Conservation (phyloP, 805 yeast species). For the Wickerhamomyces bovis region DNA sequence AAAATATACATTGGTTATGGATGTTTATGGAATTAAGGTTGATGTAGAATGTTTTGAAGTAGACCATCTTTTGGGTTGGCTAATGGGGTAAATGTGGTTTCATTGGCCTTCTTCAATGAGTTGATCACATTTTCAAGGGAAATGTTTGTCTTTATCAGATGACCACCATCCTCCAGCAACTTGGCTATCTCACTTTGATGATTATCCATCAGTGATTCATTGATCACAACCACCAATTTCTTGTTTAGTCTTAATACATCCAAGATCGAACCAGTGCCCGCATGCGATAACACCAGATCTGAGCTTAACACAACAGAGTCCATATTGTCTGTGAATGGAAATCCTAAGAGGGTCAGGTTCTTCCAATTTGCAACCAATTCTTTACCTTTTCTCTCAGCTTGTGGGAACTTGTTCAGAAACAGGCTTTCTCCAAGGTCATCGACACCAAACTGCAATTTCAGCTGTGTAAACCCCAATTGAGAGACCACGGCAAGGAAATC, state of each 20-base stretch:
- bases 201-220: slow-evolving; percentile 72
- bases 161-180: slow-evolving; percentile 36
- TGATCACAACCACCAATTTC: slow-evolving; percentile 64
- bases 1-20: not conserved
- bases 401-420: slow-evolving; percentile 8
- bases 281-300: slow-evolving; percentile 77
- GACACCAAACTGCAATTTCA: slow-evolving; percentile 59
- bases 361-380: slow-evolving; percentile 1
- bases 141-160: slow-evolving; percentile 22
- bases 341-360: slow-evolving; percentile 34
- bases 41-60: slow-evolving; percentile 8
- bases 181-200: slow-evolving; percentile 77
- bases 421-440: slow-evolving; percentile 24
- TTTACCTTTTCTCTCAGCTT: not conserved
- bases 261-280: slow-evolving; percentile 86
- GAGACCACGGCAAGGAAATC: slow-evolving; percentile 33
- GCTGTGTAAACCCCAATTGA: slow-evolving; percentile 29
- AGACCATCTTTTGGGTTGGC: slow-evolving; percentile 19
- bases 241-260: slow-evolving; percentile 59
- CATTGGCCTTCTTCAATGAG: slow-evolving; percentile 11
- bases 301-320: slow-evolving; percentile 36
- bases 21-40: slow-evolving; percentile 1
- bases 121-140: slow-evolving; percentile 12
- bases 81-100: slow-evolving; percentile 11
- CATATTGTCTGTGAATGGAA: slow-evolving; percentile 40